phyloP scores from a whole-genome alignment of 2,329 filamentous ascomycete species.

The Penicillium sp. region DNA sequence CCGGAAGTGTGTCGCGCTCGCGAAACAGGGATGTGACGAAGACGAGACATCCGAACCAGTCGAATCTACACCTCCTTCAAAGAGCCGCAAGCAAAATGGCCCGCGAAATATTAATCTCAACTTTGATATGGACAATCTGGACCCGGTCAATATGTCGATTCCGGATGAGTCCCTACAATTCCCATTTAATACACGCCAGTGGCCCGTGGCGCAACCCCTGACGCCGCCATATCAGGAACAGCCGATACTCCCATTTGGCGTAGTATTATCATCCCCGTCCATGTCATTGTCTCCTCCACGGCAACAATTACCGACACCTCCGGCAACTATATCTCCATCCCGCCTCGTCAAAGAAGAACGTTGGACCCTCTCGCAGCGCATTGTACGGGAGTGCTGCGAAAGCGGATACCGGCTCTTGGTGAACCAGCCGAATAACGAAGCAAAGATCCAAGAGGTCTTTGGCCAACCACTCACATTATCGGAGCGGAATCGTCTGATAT shows the following conservation, averaged over 20 bases:
- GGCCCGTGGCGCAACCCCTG: constrained; percentile 9
- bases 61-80: neutral
- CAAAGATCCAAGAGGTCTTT: constrained; percentile 16
- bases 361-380: constrained; percentile 20
- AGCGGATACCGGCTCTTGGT: constrained; percentile 21
- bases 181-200: constrained; percentile 7
- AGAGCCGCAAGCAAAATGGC: neutral
- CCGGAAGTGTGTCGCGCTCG: constrained; percentile 24
- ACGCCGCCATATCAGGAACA: constrained; percentile 20
- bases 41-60: constrained; percentile 1
- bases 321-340: constrained; percentile 2
- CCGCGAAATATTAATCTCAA: constrained; percentile 3
- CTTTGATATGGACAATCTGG: constrained; percentile 1
- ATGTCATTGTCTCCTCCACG: neutral
- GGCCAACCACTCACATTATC: constrained; percentile 1
- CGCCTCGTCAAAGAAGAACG: constrained; percentile 5
- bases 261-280: constrained; percentile 12
- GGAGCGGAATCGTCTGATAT: constrained; percentile 19
- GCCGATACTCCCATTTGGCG: constrained; percentile 14
- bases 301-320: constrained; percentile 1
- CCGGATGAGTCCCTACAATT: constrained; percentile 9
- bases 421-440: constrained; percentile 4
- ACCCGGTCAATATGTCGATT: constrained; percentile 1
- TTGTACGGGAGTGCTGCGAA: constrained; percentile 23
- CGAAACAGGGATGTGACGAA: constrained; percentile 17